These are phyloP conservation scores for Diversispora eburnea DNA, from an alignment of 192 early-diverging fungal genomes.

Conservation along the genomic window DNA sequence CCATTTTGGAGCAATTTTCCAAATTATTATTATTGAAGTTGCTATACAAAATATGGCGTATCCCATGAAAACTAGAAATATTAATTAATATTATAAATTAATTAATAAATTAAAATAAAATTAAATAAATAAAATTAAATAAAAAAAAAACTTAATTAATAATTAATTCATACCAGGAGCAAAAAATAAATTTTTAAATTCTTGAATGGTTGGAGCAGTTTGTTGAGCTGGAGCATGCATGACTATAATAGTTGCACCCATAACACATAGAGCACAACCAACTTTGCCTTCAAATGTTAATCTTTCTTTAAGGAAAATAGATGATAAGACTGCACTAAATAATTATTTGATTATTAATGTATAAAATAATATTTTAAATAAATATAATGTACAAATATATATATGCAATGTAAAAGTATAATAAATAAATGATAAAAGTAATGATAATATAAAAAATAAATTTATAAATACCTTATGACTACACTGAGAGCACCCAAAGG, in stretches of 20 bases:
- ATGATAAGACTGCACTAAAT: constrained; percentile 56
- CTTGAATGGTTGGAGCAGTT: constrained; percentile 67
- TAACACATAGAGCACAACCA: constrained; percentile 64
- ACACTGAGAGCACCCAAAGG: constrained; percentile 91
- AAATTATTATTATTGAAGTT: constrained; percentile 41
- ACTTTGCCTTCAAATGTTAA: constrained; percentile 62
- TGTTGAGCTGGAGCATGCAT: constrained; percentile 59
- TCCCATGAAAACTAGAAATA: constrained; percentile 41
- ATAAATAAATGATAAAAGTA: background rate
- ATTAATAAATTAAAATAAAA: constrained; percentile 12
- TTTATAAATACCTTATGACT: constrained; percentile 60
- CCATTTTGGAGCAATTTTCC: constrained; percentile 55
- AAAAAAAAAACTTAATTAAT: background rate
- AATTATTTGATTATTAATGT: background rate
- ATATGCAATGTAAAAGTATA: background rate
- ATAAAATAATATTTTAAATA: background rate
- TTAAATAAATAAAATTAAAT: constrained; percentile 41
- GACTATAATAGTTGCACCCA: constrained; percentile 53
- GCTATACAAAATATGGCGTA: constrained; percentile 49
- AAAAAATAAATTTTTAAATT: constrained; percentile 66
- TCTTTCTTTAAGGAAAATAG: constrained; percentile 60
- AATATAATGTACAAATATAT: background rate
- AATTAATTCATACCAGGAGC: constrained; percentile 46
- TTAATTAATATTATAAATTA: background rate
- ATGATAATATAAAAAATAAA: too few species aligned